Evolutionary conservation across 1,139 yeast species (phyloP).

Genomic region (Nakaseomyces delphensis): DNA sequence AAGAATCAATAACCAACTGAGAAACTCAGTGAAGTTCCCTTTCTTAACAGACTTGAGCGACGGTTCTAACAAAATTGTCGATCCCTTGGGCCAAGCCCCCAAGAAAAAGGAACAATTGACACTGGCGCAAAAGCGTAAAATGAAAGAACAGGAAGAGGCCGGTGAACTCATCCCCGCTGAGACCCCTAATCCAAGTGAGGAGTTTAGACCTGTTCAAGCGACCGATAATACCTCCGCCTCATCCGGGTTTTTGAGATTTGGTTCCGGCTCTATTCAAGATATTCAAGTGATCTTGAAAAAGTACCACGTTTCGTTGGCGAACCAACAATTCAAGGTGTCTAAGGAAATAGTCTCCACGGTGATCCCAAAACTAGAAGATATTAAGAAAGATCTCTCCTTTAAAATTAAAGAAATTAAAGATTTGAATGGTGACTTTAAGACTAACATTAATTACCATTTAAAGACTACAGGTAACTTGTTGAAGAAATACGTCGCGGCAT

Average conservation of each 20-base stretch:
- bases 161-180: background rate
- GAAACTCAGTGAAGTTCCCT: constrained; percentile 53
- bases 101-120: constrained; percentile 22
- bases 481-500: constrained; percentile 38
- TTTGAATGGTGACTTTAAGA: constrained; percentile 30
- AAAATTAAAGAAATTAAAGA: constrained; percentile 51
- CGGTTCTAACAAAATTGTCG: constrained; percentile 28
- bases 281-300: constrained; percentile 40
- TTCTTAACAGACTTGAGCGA: constrained; percentile 35
- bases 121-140: constrained; percentile 16
- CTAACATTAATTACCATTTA: constrained; percentile 31
- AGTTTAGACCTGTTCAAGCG: constrained; percentile 9
- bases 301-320: constrained; percentile 39
- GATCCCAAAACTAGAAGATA: constrained; percentile 61
- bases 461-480: constrained; percentile 38
- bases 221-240: constrained; percentile 29
- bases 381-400: constrained; percentile 54
- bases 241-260: constrained; percentile 43
- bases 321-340: constrained; percentile 41
- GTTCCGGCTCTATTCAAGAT: constrained; percentile 44
- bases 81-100: constrained; percentile 25
- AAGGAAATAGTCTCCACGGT: constrained; percentile 51
- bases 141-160: constrained; percentile 12
- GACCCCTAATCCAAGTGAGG: constrained; percentile 2
- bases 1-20: constrained; percentile 52